Conservation (phyloP, 768 basidiomycete genomes). For the Collybia mongolica region DNA sequence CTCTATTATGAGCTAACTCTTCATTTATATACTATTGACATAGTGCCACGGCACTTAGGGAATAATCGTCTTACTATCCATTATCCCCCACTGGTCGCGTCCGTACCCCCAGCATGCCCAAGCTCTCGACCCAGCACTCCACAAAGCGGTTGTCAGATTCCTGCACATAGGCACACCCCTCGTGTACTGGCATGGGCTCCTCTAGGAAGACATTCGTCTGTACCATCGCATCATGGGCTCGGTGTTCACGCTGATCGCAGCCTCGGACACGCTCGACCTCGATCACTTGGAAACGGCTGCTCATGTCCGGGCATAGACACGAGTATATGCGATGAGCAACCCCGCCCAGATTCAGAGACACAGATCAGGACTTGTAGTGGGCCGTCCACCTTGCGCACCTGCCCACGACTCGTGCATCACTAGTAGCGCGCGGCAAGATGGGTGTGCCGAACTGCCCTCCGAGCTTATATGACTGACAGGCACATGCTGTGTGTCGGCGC, state of each 20-base stretch:
- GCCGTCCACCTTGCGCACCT: constrained; percentile 50
- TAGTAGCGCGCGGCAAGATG: constrained; percentile 41
- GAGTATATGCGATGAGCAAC: too few relatives aligned
- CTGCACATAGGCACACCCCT: constrained; percentile 37
- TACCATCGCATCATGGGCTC: constrained; percentile 58
- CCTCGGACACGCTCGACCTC: constrained; percentile 40
- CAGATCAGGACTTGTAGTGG: constrained; percentile 12
- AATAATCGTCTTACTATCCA: constrained; percentile 46
- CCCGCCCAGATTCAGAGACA: too few relatives aligned
- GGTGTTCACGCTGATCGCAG: constrained; percentile 51
- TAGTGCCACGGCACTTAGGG: constrained; percentile 64
- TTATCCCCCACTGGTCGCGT: constrained; percentile 30
- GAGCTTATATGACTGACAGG: constrained; percentile 59
- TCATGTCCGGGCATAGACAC: too few relatives aligned
- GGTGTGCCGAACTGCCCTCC: constrained; percentile 46
- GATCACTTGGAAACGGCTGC: too few relatives aligned
- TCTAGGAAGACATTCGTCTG: constrained; percentile 57
- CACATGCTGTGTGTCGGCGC: constrained; percentile 56
- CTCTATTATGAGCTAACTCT: neutral
- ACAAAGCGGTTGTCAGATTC: constrained; percentile 26
- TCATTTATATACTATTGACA: constrained; percentile 21
- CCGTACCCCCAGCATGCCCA: too few relatives aligned
- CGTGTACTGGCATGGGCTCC: constrained; percentile 46
- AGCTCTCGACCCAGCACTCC: constrained; percentile 8
- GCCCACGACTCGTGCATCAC: constrained; percentile 30